Conservation (phyloP, 331 rosid genomes). For the Spiraea crenata region DNA sequence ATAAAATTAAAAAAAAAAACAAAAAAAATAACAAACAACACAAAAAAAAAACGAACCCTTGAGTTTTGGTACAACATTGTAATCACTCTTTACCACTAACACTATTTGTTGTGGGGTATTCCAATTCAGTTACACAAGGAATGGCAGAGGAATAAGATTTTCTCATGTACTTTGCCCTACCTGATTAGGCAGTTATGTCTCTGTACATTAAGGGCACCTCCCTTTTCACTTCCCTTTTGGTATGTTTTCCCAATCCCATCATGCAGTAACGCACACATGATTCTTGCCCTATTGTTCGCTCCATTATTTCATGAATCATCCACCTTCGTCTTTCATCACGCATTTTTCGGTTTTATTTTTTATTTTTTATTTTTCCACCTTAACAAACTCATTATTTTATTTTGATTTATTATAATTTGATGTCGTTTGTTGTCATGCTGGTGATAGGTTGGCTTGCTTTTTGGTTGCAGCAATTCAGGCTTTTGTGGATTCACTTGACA, state of each 20-base stretch:
- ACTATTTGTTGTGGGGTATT: too few species aligned
- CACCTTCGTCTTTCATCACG: not conserved
- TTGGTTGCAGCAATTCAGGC: conserved; percentile 15
- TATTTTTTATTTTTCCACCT: not conserved
- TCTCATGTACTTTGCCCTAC: not conserved
- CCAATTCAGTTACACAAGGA: not conserved
- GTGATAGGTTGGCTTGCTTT: conserved; percentile 11
- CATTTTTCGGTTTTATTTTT: not conserved
- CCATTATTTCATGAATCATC: not conserved
- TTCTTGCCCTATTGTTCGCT: not conserved
- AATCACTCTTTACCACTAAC: too few species aligned
- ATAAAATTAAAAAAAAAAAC: too few species aligned
- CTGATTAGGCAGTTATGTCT: not conserved
- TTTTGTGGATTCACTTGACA: conserved; percentile 9
- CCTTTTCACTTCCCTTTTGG: not conserved
- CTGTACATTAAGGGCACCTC: not conserved
- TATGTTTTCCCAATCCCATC: conserved; percentile 1
- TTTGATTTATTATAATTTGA: not conserved
- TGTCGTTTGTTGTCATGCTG: not conserved
- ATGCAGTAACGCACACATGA: not conserved
- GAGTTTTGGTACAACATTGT: too few species aligned
- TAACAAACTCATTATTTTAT: not conserved
- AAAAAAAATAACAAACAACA: too few species aligned
- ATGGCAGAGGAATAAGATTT: conserved; percentile 8
- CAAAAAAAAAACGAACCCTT: too few species aligned